phyloP scores from a whole-genome alignment of 2,329 filamentous ascomycete species.

The Onygenales sp. region DNA sequence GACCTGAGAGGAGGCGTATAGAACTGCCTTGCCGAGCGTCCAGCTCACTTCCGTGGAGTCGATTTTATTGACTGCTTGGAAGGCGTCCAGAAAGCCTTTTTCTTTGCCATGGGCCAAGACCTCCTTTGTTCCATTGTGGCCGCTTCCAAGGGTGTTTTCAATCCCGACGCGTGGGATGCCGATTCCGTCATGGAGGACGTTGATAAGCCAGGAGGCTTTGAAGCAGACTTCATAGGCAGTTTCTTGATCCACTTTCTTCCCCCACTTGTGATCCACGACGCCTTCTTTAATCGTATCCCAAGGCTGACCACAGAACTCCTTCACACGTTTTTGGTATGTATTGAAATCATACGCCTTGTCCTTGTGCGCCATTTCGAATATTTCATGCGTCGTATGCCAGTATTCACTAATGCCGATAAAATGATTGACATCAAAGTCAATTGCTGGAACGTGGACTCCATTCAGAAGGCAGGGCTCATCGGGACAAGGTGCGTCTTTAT shows the following conservation, averaged over 20 bases:
- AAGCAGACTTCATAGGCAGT: conserved; percentile 86
- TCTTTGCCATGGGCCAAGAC: conserved; percentile 59
- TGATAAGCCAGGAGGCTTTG: conserved; percentile 97
- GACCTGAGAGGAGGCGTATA: conserved; percentile 87
- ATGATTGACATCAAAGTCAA: conserved; percentile 95
- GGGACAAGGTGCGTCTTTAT: conserved; percentile 76
- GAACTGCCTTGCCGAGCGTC: conserved; percentile 92
- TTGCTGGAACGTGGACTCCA: conserved; percentile 83
- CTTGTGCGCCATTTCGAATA: conserved; percentile 70
- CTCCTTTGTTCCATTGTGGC: conserved; percentile 63
- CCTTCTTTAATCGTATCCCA: conserved; percentile 68
- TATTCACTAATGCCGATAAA: conserved; percentile 97
- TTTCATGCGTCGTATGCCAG: conserved; percentile 95
- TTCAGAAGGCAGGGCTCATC: conserved; percentile 83
- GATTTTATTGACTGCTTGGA: conserved; percentile 89
- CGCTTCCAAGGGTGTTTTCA: conserved; percentile 49
- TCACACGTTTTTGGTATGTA: conserved; percentile 77
- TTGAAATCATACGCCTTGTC: conserved; percentile 78
- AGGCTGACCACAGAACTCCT: conserved; percentile 72
- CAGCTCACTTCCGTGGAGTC: conserved; percentile 88
- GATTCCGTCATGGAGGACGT: conserved; percentile 90
- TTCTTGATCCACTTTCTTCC: conserved; percentile 62
- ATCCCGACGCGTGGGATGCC: conserved; percentile 79
- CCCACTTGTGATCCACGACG: conserved; percentile 58
- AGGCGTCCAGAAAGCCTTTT: conserved; percentile 71